Base-by-base conservation (phyloP, 345 rosid genomes). In the Camelina sativa region DNA sequence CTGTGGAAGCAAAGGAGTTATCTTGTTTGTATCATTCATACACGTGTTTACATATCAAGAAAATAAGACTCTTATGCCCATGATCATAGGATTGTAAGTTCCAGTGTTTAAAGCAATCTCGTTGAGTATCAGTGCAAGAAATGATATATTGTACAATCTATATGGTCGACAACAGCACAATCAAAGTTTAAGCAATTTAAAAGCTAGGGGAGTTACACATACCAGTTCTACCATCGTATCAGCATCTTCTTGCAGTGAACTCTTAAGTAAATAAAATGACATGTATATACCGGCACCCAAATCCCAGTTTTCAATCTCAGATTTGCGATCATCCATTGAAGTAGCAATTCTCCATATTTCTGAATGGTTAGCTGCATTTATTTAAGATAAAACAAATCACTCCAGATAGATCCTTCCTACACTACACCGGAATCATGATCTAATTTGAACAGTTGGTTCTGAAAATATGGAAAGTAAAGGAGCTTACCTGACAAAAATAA, bases 241-340 rank as follows among this genome's bases (percentile, higher is more conserved):
- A 55, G 69, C 73, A 69, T 84, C 89, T 65, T 82, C 97, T 68
- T 73, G 77, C 61, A 86, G 76, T 13, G 91, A 88, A 76, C 88
- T 92, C 81, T 77, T 88, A 67, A 88, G 67, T 58, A 82, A 77
- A 82, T 90, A 92, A 76, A 87, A 92, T n/a, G 89, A 83, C 62
- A 90, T 76, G 77, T 89, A 90, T 61, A 90, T 82, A 67, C 97
- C 96, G 56, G 94, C 97, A 80, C 98, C 98, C 77, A 95, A 83
- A 78, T 92, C 99, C 98, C 97, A 95, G 76, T 95, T 82, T 54
- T 86, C 97, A 83, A 95, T 92, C 84, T 92, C 97, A 73, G 94
- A 90, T 85, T 92, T 92, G 76, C 91, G 83, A 68, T 80, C 85
- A 84, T 92, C 97, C 97, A 92, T 92, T 62, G 81, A 80, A 30